These are phyloP conservation scores for Yamadazyma friedrichii DNA, from an alignment of 1,139 yeast species.

Conservation along the genomic window DNA sequence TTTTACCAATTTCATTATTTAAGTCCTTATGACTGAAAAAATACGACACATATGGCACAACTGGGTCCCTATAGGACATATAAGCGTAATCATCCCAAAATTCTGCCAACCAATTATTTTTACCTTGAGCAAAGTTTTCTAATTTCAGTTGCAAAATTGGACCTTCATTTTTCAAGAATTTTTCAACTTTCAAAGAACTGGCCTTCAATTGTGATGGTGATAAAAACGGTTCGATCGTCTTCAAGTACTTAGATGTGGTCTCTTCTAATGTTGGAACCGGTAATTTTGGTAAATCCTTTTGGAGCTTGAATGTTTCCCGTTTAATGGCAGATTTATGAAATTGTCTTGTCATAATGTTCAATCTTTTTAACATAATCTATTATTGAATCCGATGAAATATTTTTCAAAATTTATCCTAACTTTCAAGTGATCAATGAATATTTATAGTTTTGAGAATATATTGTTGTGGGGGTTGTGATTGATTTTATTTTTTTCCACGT, in stretches of 20 bases:
- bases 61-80: slow-evolving; percentile 87
- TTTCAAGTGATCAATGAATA: not conserved
- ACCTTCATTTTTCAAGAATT: slow-evolving; percentile 62
- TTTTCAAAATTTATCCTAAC: not conserved
- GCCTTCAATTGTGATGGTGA: slow-evolving; percentile 52
- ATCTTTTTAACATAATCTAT: slow-evolving; percentile 15
- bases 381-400: not conserved
- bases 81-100: slow-evolving; percentile 97
- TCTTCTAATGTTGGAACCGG: slow-evolving; percentile 84
- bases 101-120: slow-evolving; percentile 86
- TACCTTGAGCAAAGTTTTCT: slow-evolving; percentile 52
- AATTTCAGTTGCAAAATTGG: slow-evolving; percentile 68
- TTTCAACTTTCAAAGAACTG: slow-evolving; percentile 62
- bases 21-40: slow-evolving; percentile 81
- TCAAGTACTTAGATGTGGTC: slow-evolving; percentile 69
- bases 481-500: too few relatives aligned
- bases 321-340: slow-evolving; percentile 40
- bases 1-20: slow-evolving; percentile 53
- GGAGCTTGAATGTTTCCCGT: slow-evolving; percentile 74
- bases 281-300: slow-evolving; percentile 72
- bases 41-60: slow-evolving; percentile 90
- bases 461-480: slow-evolving; percentile 11
- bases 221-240: slow-evolving; percentile 67
- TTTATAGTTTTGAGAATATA: slow-evolving; percentile 1
- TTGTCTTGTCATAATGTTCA: slow-evolving; percentile 20